phyloP scores from a whole-genome alignment of 345 rosid species.

The Melaleuca alternifolia region DNA sequence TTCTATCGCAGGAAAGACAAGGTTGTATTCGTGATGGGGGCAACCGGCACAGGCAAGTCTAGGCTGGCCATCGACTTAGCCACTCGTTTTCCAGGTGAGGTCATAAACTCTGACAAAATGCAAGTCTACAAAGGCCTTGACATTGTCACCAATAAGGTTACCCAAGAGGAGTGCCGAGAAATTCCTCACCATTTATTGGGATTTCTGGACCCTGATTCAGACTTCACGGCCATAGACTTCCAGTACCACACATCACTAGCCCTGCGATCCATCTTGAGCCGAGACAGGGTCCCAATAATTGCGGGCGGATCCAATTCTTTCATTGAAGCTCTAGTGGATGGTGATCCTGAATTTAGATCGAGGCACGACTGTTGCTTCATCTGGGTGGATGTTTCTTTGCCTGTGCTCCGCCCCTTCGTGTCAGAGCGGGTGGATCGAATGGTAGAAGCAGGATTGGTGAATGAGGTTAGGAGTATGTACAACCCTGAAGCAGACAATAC shows the following conservation, averaged over 20 bases:
- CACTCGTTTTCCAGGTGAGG: conserved; percentile 59
- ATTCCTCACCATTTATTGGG: conserved; percentile 77
- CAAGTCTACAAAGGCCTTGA: conserved; percentile 73
- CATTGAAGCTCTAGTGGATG: conserved; percentile 53
- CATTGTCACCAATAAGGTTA: conserved; percentile 70
- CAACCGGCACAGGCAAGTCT: conserved; percentile 90
- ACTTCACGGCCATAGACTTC: conserved; percentile 56
- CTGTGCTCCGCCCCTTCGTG: conserved; percentile 47
- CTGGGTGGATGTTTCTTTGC: conserved; percentile 70
- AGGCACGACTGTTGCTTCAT: conserved; percentile 64
- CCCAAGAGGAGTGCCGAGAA: conserved; percentile 57
- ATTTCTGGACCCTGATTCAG: conserved; percentile 29
- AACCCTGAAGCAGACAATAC: conserved; percentile 45
- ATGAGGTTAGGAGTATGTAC: conserved; percentile 48
- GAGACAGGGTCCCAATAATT: conserved; percentile 51
- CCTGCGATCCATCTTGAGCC: conserved; percentile 25
- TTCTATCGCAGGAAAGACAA: conserved; percentile 62
- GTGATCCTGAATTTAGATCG: conserved; percentile 42
- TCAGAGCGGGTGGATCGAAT: conserved; percentile 72
- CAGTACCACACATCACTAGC: conserved; percentile 27
- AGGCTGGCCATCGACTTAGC: conserved; percentile 81
- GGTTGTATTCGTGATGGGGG: conserved; percentile 69
- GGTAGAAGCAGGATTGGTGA: conserved; percentile 56
- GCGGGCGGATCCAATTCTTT: conserved; percentile 93
- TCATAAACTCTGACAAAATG: conserved; percentile 79